Evolutionary conservation across 768 basidiomycete species (phyloP).

Genomic region (Tephrocybe sp.): DNA sequence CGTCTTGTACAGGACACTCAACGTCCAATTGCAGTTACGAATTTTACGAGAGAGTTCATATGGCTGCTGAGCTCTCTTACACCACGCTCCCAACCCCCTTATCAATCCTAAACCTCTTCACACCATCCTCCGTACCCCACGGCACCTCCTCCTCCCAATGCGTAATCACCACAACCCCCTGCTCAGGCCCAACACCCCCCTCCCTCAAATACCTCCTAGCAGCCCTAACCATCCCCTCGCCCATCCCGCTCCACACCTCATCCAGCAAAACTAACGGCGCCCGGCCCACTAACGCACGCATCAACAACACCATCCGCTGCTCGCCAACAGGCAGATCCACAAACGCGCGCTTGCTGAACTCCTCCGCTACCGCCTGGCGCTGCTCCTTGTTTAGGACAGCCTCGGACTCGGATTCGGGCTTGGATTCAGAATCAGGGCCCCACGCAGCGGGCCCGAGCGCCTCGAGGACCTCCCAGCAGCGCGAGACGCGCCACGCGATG

Average conservation of each 20-base stretch:
- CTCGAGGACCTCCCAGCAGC: constrained; percentile 55
- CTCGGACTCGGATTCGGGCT: too few relatives aligned
- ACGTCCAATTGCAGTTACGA: too few relatives aligned
- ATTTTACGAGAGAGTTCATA: too few relatives aligned
- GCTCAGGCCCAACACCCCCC: constrained; percentile 45
- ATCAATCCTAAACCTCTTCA: constrained; percentile 34
- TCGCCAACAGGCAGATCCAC: constrained; percentile 65
- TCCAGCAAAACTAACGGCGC: constrained; percentile 82
- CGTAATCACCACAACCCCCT: constrained; percentile 83
- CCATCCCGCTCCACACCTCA: constrained; percentile 95
- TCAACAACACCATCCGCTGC: constrained; percentile 78
- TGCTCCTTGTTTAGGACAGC: neutral
- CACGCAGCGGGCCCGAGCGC: constrained; percentile 61
- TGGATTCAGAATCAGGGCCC: constrained; percentile 18
- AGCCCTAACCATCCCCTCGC: constrained; percentile 65
- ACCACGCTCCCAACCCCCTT: constrained; percentile 23
- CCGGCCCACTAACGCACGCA: constrained; percentile 78
- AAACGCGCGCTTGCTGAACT: constrained; percentile 54
- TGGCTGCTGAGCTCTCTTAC: too few relatives aligned
- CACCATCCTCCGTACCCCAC: constrained; percentile 59
- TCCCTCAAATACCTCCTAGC: constrained; percentile 62
- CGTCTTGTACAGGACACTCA: too few relatives aligned
- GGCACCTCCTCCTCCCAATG: constrained; percentile 94
- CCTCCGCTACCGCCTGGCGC: constrained; percentile 21
- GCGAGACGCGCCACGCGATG: constrained; percentile 32